Evolutionary conservation across 768 basidiomycete species (phyloP), one percentile per base, ranked within the genome.

Genomic region (Macrolepiota dolichaula): DNA sequence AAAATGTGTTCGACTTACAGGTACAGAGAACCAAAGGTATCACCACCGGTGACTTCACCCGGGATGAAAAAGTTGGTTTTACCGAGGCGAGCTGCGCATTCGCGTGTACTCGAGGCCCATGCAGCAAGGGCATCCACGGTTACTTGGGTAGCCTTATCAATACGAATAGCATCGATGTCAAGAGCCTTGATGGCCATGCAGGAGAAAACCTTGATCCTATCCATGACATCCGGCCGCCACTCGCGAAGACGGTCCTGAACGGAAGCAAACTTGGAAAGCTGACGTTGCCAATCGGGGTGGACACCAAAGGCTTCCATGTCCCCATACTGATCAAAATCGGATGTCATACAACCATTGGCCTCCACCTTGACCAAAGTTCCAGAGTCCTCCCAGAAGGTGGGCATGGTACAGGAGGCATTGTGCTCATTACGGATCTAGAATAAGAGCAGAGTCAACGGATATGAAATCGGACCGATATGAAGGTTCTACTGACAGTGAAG

Each of bases 251-350:
- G 92, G 72, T 97, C 95, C 70, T 97, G 95, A 3, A 96, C 95
- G 59, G 94, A 96, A 38, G 95, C 94, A 73, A 96, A 96, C 70
- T 97, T 97, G 66, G 93, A 85, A 22, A 97, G 77, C 72, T 97
- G 91, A 81, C 95, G 94, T 70, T 96, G 85, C 91, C 87, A 94
- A 76, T 93, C 89, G 49, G 91, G 92, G 74, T 93, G 91, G 32
- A 97, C 94, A 88, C 95, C 95, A 70, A 96, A 96, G 64, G 95
- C 95, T 73, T 97, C 95, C 85, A 94, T 93, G 75, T 97, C 95
- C 64, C 95, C 95, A 66, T 91, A 97, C 63, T 96, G 94, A 74
- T 97, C 95, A 66, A 96, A 96, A 63, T 95, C 93, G 17, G 92
- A 94, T 13, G 75, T 71, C 64, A 87, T 77, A 72, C 95, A 97